Percentiles rank a stretch among this genome's conserved stretches.
Conservation (phyloP, 129 eudicot genomes). For the Centella asiatica region DNA sequence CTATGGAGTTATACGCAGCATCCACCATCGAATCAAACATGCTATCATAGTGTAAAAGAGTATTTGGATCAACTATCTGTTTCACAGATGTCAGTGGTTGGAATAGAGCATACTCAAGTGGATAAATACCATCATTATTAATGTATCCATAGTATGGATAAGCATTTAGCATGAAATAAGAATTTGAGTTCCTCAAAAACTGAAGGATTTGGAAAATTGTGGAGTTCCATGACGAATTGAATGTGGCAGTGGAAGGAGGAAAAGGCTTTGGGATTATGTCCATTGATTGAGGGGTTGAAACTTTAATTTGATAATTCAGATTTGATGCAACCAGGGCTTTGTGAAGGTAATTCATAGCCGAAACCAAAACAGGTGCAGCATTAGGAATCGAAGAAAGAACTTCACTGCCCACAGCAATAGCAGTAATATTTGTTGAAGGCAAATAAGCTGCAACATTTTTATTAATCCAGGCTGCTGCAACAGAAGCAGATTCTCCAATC, state of each 20-base stretch:
- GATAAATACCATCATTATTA: constrained; percentile 56
- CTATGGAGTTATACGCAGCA: constrained; percentile 63
- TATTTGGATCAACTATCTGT: constrained; percentile 83
- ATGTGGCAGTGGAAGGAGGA: constrained; percentile 80
- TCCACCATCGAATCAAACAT: constrained; percentile 95
- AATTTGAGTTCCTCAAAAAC: constrained; percentile 53
- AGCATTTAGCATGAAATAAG: constrained; percentile 68
- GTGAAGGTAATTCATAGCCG: constrained; percentile 69
- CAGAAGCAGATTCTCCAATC: constrained; percentile 56
- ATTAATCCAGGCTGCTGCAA: constrained; percentile 71
- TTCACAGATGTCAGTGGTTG: constrained; percentile 51
- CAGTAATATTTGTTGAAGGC: constrained; percentile 75
- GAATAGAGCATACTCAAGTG: constrained; percentile 73
- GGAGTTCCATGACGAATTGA: constrained; percentile 56
- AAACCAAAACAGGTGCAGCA: constrained; percentile 54
- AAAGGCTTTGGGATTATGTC: constrained; percentile 59
- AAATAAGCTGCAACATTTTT: constrained; percentile 66
- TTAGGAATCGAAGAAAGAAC: constrained; percentile 58
- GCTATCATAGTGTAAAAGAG: constrained; percentile 64
- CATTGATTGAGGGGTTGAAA: constrained; percentile 69
- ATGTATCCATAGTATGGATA: constrained; percentile 77
- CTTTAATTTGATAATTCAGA: constrained; percentile 49
- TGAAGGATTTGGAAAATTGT: constrained; percentile 39
- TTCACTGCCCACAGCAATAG: constrained; percentile 78
- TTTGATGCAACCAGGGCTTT: constrained; percentile 76